Conservation (phyloP, 495 filamentous ascomycete species). For the Penicillium simplicissimum region DNA sequence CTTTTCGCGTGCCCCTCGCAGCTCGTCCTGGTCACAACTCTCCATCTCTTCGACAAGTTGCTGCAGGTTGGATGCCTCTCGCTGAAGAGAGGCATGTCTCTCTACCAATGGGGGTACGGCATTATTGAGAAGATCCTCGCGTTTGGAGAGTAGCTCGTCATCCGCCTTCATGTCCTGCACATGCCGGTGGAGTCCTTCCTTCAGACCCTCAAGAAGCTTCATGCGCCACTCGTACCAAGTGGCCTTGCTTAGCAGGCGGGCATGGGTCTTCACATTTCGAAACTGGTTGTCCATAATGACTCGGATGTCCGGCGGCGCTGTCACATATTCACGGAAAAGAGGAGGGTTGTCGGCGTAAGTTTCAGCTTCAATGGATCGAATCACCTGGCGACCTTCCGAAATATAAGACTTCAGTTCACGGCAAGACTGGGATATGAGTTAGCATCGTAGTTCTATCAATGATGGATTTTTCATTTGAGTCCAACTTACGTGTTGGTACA, state of each 20-base stretch:
- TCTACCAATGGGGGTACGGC: slow-evolving; percentile 63
- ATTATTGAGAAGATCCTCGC: slow-evolving; percentile 63
- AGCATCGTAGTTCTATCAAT: slow-evolving; percentile 23
- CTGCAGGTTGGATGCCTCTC: slow-evolving; percentile 65
- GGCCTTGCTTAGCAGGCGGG: slow-evolving; percentile 82
- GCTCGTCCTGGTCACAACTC: slow-evolving; percentile 74
- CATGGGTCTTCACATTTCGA: slow-evolving; percentile 92
- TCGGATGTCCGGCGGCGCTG: slow-evolving; percentile 80
- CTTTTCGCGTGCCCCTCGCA: slow-evolving; percentile 64
- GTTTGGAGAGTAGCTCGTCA: slow-evolving; percentile 62
- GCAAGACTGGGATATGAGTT: slow-evolving; percentile 63
- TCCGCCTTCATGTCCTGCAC: slow-evolving; percentile 75
- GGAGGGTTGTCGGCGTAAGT: slow-evolving; percentile 86
- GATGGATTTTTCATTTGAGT: slow-evolving; percentile 4
- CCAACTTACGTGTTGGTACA: slow-evolving; percentile 83
- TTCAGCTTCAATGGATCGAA: slow-evolving; percentile 83
- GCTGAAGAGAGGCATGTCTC: slow-evolving; percentile 59
- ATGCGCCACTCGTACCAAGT: slow-evolving; percentile 99
- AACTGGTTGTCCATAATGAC: slow-evolving; percentile 93
- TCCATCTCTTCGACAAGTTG: slow-evolving; percentile 72
- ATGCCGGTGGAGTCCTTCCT: slow-evolving; percentile 73
- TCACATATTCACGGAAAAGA: slow-evolving; percentile 87
- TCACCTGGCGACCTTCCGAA: slow-evolving; percentile 81
- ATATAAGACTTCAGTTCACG: slow-evolving; percentile 94
- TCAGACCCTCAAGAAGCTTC: slow-evolving; percentile 82